phyloP scores from a whole-genome alignment of 192 early-diverging fungal species.

The Coemansia sp. region DNA sequence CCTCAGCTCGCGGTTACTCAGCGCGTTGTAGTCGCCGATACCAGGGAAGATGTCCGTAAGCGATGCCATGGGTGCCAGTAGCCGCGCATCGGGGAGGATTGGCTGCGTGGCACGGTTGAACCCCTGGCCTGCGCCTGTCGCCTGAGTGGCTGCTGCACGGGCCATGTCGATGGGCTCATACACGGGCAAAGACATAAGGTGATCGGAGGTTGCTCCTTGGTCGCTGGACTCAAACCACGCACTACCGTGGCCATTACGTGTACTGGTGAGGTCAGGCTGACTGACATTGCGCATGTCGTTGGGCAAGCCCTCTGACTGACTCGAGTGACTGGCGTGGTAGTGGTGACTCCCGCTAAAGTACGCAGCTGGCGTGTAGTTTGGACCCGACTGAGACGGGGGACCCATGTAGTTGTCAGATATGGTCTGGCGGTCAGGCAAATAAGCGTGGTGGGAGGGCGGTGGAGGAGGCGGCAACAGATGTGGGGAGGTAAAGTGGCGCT shows the following conservation, averaged over 20 bases:
- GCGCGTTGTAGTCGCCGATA: neutral
- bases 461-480: neutral
- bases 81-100: slow-evolving; percentile 27
- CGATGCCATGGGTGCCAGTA: slow-evolving; percentile 51
- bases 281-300: neutral
- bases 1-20: slow-evolving; percentile 47
- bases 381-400: neutral
- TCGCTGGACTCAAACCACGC: neutral
- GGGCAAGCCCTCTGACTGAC: neutral
- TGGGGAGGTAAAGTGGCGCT: neutral
- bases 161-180: slow-evolving; percentile 49
- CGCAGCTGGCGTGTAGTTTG: neutral
- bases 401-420: slow-evolving; percentile 1
- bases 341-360: neutral
- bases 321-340: neutral
- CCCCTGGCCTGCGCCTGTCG: neutral
- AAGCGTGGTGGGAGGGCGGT: neutral
- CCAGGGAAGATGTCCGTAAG: slow-evolving; percentile 28
- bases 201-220: neutral
- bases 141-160: neutral
- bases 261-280: neutral
- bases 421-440: neutral
- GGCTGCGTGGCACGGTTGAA: slow-evolving; percentile 33
- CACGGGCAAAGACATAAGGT: slow-evolving; percentile 31
- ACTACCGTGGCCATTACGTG: neutral